Evolutionary conservation across 2,329 filamentous ascomycete genomes (phyloP).

Genomic region (Ophiostoma tasmaniense): DNA sequence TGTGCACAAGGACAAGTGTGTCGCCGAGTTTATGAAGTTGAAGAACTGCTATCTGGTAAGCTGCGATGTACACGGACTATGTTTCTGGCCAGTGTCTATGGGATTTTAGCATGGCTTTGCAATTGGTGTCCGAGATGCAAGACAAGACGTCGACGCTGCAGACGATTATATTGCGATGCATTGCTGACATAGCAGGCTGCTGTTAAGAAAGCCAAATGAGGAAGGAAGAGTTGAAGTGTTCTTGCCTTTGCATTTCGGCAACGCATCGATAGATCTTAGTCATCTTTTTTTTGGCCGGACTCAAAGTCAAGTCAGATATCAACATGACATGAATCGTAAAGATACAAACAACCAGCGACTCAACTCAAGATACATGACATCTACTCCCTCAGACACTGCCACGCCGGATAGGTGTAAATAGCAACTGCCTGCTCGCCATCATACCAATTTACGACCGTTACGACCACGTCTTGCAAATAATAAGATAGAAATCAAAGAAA

Average conservation of each 20-base stretch:
- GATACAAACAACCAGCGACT: neutral
- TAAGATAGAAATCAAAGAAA: neutral
- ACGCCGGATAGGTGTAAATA: neutral
- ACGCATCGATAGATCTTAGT: neutral
- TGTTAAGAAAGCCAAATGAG: slow-evolving; percentile 2
- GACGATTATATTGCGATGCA: neutral
- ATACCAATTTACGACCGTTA: neutral
- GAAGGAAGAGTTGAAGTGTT: neutral
- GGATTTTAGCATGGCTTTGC: neutral
- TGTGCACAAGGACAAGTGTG: slow-evolving; percentile 84
- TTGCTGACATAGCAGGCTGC: slow-evolving; percentile 7
- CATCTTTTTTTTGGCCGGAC: neutral
- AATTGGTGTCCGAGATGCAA: neutral
- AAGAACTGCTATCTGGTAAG: slow-evolving; percentile 83
- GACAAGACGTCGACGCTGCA: neutral
- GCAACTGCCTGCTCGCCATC: neutral
- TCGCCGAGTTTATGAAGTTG: slow-evolving; percentile 70
- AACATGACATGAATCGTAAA: neutral
- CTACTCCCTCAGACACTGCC: neutral
- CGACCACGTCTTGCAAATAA: neutral
- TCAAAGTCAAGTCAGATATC: neutral
- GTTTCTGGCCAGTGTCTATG: neutral
- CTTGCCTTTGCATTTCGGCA: neutral
- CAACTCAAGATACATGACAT: neutral
- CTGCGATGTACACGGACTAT: neutral